Base-by-base conservation (phyloP, 2,329 filamentous ascomycete genomes). In the Hypoxylon sp. region DNA sequence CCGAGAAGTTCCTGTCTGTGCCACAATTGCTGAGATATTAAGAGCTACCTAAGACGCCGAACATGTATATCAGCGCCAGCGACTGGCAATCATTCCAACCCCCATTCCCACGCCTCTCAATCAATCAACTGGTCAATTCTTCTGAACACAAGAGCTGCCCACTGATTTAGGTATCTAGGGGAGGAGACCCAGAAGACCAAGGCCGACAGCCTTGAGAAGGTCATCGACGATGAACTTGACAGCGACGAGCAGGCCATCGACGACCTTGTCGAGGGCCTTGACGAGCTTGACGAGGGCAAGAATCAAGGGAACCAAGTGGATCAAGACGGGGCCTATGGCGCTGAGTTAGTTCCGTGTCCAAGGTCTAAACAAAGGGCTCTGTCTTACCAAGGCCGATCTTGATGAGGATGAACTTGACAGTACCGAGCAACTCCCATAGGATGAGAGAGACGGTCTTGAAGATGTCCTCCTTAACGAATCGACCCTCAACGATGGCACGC, bases 381-480 rank as follows among this genome's bases (percentile, higher is more conserved):
- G 19, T 65, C 72, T 62, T 75, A 75, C 74, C 74, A 21, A 75
- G 73, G 37, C 74, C 74, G 32, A 75, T 70, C 72, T 75, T 75
- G 67, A 72, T 68, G 59, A 75, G 69, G 58, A 74, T 69, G 29
- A 69, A 65, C 72, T 75, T 75, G 32, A 73, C 69, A 46, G 74
- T 74, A 21, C 61, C 66, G 44, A 75, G 71, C 13, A 75, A 29
- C 64, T 75, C 73, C 29, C 39, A 74, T n/a, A 74, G 51, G 63
- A 75, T 74, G 54, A 66, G 32, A 2, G 72, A 72, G 2, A 75
- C 58, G 1, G 71, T 74, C 67, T 68, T 70, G 71, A 75, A 73
- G 37, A 75, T 66, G 39, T 72, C 70, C 4, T 62, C 67, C 64
- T 74, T 74, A 48, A 69, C 62, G 56, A 61, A 62, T 56, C 69